Base-by-base conservation (phyloP, 78 protist species). In the Trichosphaerium sp. region DNA sequence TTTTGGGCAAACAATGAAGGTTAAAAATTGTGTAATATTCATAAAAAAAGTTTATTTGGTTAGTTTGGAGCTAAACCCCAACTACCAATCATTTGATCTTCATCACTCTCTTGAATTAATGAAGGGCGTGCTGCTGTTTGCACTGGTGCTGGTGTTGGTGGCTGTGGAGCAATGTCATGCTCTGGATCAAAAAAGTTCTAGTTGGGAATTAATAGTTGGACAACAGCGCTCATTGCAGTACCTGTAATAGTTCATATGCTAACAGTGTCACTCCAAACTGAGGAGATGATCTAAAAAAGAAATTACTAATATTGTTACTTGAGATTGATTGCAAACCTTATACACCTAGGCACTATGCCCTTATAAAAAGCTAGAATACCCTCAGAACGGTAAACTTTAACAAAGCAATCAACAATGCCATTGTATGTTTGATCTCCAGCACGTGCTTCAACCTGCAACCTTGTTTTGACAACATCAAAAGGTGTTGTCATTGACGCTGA, bases 231-330 rank as follows among this genome's bases (percentile, higher is more conserved):
- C n/a, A n/a, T n/a, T n/a, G n/a, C n/a, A n/a, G n/a, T n/a, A n/a
- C n/a, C 57, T 80, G 90, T 2, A 85, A 28, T 6, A 74, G 15
- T 38, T 85, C 90, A 55, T 80, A 85, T 1, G 90, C 61, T 4
- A 73, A 63, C 8, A 85, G 64, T 7, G 90, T 85, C 26, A 79
- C 82, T 63, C 90, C 90, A 69, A 85, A 85, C 64, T 85, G 90
- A n/a, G 90, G 90, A 0, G 80, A 62, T 0, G 76, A 62, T 28
- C 90, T 34, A 39, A 67, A 79, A 10, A 79, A 75, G n/a, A n/a
- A n/a, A n/a, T n/a, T n/a, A n/a, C n/a, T n/a, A n/a, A n/a, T 3
- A 64, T 28, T 10, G 70, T 26, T 60, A 5, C 8, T 32, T 5
- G 58, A 29, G 58, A 5, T 31, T 5, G 5, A 54, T 8, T 8